A percentile compares a stretch with the other conserved stretches of the same genome.
These are phyloP conservation scores for Vigna nakashimae DNA, from an alignment of 306 rosid genomes.

Conservation along the genomic window DNA sequence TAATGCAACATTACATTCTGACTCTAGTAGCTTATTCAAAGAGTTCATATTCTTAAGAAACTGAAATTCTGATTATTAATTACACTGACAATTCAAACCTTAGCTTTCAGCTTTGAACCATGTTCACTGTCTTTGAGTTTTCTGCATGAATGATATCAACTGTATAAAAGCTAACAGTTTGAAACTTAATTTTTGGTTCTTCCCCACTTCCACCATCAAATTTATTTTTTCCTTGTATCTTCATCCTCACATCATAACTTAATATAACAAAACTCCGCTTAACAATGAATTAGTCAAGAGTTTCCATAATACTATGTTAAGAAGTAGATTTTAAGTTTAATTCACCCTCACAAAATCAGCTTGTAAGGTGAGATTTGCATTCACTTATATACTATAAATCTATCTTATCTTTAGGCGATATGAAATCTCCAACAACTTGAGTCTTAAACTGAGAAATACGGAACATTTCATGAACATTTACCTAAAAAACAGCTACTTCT, in stretches of 20 bases:
- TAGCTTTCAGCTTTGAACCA: background rate
- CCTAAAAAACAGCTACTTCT: conserved; percentile 5
- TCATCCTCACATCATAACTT: background rate
- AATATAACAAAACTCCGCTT: background rate
- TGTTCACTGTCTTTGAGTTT: background rate
- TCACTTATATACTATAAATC: too few relatives aligned
- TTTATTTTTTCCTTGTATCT: background rate
- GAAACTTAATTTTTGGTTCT: background rate
- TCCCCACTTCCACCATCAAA: background rate
- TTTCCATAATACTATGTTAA: background rate
- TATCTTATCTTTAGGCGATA: too few relatives aligned
- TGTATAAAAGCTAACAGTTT: background rate
- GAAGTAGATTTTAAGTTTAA: too few relatives aligned
- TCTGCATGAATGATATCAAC: conserved; percentile 1
- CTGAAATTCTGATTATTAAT: background rate
- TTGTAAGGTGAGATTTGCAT: accelerated
- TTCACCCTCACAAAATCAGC: too few relatives aligned
- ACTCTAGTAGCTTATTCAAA: background rate
- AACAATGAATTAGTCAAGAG: background rate
- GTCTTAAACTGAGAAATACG: background rate
- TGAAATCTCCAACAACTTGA: background rate
- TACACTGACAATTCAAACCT: conserved; percentile 1
- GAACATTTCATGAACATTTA: background rate
- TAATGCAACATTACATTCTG: background rate
- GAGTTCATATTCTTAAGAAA: conserved; percentile 8